Evolutionary conservation across 441 rosid species (phyloP), one percentile per base, ranked within the genome.

Genomic region (Adansonia grandidieri): DNA sequence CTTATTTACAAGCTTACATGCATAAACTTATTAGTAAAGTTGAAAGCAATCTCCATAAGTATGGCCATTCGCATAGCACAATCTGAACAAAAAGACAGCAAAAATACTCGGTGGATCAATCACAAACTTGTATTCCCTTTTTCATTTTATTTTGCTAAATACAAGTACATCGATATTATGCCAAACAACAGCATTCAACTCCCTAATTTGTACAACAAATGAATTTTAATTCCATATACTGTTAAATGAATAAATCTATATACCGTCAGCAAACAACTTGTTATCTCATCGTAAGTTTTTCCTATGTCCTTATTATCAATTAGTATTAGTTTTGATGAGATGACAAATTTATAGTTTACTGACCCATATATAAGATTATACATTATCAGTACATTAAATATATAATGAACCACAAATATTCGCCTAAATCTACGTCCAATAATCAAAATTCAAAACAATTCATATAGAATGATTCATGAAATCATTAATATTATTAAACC

Each of bases 401-500:
- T 32, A 65, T 2, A 5, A 48, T 32, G 28, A 44, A 40, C 42
- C 42, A 54, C 44, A 66, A 20, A 66, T 76, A 15, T 32, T 37
- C 15, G 0, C 1, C 72, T 75, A 51, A 75, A 19, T 56, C 66
- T 53, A 67, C 9, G 53, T 7, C 8, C n/a, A 37, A 65, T 19
- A 28, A 10, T 22, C 19, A 56, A 44, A 7, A 44, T 4, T 3
- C 9, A 57, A 57, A 37, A 54, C 65, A 37, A 4, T 66, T 76
- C 73, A 76, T 37, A 58, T 57, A 40, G 74, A 54, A 28, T 68
- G 45, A 68, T 69, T 68, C 5, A 77, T 32, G 60, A 77, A 77
- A 60, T 6, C 19, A 28, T 56, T 50, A 15, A 7, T 14, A 14
- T 37, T n/a, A 17, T 69, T 62, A 22, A 57, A 77, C 56, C 67